Conservation (phyloP, 2,329 filamentous ascomycete species). For the Trichophyton equinum region DNA sequence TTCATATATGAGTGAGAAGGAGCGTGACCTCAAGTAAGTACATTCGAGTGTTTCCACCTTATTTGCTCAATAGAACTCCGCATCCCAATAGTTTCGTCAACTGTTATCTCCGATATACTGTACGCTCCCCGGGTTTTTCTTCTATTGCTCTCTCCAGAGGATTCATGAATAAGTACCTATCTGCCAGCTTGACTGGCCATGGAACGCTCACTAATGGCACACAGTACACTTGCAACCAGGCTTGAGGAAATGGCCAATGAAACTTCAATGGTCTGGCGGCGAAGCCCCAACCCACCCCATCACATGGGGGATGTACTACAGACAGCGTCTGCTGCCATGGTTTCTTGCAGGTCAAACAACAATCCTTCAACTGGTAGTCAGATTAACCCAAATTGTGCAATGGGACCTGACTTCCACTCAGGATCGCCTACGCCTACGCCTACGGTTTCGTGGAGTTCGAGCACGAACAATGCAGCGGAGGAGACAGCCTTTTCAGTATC, state of each 20-base stretch:
- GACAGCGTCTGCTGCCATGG: background rate
- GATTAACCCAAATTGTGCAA: background rate
- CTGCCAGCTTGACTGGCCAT: background rate
- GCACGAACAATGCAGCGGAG: background rate
- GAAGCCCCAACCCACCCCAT: constrained; percentile 3
- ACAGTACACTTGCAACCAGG: background rate
- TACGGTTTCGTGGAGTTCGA: background rate
- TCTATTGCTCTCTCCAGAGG: background rate
- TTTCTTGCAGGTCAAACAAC: background rate
- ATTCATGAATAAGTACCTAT: background rate
- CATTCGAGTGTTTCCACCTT: too few relatives aligned
- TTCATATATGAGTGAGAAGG: constrained; percentile 1
- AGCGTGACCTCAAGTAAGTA: background rate
- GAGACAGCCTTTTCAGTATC: background rate
- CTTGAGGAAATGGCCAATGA: constrained; percentile 3
- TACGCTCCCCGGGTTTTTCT: too few relatives aligned
- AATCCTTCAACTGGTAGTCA: background rate
- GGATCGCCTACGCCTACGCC: background rate
- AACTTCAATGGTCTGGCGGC: background rate
- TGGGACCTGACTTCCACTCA: background rate
- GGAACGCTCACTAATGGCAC: background rate
- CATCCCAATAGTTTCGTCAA: too few relatives aligned
- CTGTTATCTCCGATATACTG: too few relatives aligned
- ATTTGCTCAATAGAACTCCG: too few relatives aligned
- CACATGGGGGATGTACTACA: background rate